Base-by-base conservation (phyloP, 352 stramenopile species). In the Phytophthora rubi region DNA sequence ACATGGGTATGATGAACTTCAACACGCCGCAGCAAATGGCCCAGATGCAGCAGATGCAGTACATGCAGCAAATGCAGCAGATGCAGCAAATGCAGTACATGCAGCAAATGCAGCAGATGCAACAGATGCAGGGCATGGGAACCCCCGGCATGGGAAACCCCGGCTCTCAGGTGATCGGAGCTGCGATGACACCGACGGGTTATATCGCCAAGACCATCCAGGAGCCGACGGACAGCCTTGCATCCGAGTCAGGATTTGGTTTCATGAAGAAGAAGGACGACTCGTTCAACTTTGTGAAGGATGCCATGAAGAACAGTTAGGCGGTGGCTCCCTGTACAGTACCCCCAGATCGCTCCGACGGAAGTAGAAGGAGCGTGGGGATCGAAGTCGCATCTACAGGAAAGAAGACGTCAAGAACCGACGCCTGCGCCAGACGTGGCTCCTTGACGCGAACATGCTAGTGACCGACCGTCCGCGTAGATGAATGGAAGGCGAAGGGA, bases 121-220 rank as follows among this genome's bases (percentile, higher is more conserved):
- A 92, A 59, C 77, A 85, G 65, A 88, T 90, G 77, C 75, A 83
- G 53, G 71, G 68, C 33, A 39, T 39, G 33, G 33, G 33, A 1
- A 80, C 74, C 49, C 58, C 73, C 54, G 71, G 68, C 33, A 39
- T 39, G 33, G 33, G 33, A 1, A 80, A 75, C 49, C 58, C 73
- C 53, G 80, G 77, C 4, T 93, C 86, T 10, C 88, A 93, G 55
- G 88, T 94, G 49, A 95, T 95, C 62, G 88, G 88, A 54, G 86
- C 88, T 13, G 88, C 86, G 13, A 95, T 95, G 88, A 95, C 87
- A 13, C 88, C 88, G 7, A 89, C 77, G 21, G 86, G 86, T 13
- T 95, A 95, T 79, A 95, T 95, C 48, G 88, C 88, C 23, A 95
- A 95, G 82, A 95, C 88, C 32, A 95, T 95, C 60, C 83, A 95